Percentiles rank a stretch among this genome's conserved stretches.
These are phyloP conservation scores for Sporisorium sorghi DNA, from an alignment of 1,284 basidiomycete genomes.

Conservation along the genomic window DNA sequence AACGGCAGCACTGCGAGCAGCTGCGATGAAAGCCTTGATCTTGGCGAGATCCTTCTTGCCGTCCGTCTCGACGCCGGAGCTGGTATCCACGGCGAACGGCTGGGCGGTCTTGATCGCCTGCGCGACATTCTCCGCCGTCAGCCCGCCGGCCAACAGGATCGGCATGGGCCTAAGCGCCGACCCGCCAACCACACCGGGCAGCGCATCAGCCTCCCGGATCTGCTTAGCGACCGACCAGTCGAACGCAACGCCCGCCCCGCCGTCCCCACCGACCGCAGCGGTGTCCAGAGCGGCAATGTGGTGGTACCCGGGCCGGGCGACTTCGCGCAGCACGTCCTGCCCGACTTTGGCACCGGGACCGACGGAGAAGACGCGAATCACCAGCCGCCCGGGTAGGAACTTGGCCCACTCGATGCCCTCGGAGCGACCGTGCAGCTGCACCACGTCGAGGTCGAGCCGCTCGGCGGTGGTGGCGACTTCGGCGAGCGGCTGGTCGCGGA, in stretches of 20 bases:
- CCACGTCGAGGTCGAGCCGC: slow-evolving; percentile 60
- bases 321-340: slow-evolving; percentile 50
- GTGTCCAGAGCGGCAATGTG: slow-evolving; percentile 65
- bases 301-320: slow-evolving; percentile 59
- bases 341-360: slow-evolving; percentile 16
- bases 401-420: slow-evolving; percentile 65
- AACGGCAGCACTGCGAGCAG: slow-evolving; percentile 6
- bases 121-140: slow-evolving; percentile 58
- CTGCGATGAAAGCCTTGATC: slow-evolving; percentile 56
- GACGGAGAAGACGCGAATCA: slow-evolving; percentile 65
- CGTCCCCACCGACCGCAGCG: slow-evolving; percentile 46
- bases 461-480: slow-evolving; percentile 55
- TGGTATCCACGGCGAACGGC: slow-evolving; percentile 63
- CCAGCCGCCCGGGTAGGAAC: slow-evolving; percentile 62
- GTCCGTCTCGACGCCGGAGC: slow-evolving; percentile 64
- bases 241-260: slow-evolving; percentile 60
- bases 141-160: slow-evolving; percentile 64
- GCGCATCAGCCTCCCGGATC: slow-evolving; percentile 41
- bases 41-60: slow-evolving; percentile 60
- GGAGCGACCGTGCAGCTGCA: slow-evolving; percentile 66
- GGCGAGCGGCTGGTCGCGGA: slow-evolving; percentile 64
- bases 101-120: slow-evolving; percentile 43
- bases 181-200: slow-evolving; percentile 32
- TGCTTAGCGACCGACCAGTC: slow-evolving; percentile 57
- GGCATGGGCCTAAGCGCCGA: slow-evolving; percentile 34